These are phyloP conservation scores for Barnettozyma botsteinii DNA, from an alignment of 805 yeast genomes.

Conservation along the genomic window DNA sequence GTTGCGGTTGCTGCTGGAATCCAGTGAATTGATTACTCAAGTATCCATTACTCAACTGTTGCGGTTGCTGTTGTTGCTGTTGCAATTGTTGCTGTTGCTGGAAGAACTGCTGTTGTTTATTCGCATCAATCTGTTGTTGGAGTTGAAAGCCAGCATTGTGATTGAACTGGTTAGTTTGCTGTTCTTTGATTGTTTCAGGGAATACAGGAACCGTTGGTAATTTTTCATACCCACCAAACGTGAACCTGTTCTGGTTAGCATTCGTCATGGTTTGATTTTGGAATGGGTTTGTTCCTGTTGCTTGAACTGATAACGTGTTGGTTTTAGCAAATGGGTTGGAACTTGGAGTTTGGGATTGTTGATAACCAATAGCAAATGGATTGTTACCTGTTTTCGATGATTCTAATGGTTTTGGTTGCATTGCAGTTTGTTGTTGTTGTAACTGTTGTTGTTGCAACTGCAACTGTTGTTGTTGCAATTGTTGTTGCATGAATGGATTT, in stretches of 20 bases:
- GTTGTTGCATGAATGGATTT: conserved; percentile 18
- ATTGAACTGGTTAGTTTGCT: conserved; percentile 31
- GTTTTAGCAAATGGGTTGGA: conserved; percentile 25
- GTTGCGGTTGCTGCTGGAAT: conserved; percentile 2
- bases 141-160: conserved; percentile 34
- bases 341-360: conserved; percentile 18
- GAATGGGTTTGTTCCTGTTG: conserved; percentile 22
- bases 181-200: conserved; percentile 52
- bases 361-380: conserved; percentile 25
- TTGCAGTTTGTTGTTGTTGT: conserved; percentile 21
- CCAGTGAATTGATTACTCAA: conserved; percentile 12
- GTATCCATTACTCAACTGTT: conserved; percentile 3
- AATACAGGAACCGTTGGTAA: conserved; percentile 64
- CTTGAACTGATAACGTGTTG: conserved; percentile 17
- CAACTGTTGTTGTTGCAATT: conserved; percentile 10
- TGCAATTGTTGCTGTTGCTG: conserved; percentile 11
- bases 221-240: conserved; percentile 70
- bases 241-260: conserved; percentile 35
- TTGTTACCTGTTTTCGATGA: conserved; percentile 25
- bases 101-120: conserved; percentile 22
- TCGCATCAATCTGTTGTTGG: conserved; percentile 23
- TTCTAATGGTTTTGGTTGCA: conserved; percentile 14
- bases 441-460: conserved; percentile 10
- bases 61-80: conserved; percentile 24
- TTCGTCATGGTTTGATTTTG: too few species aligned